These are phyloP conservation scores for Wickerhamiella hasegawae DNA, from an alignment of 805 yeast species.

Conservation along the genomic window DNA sequence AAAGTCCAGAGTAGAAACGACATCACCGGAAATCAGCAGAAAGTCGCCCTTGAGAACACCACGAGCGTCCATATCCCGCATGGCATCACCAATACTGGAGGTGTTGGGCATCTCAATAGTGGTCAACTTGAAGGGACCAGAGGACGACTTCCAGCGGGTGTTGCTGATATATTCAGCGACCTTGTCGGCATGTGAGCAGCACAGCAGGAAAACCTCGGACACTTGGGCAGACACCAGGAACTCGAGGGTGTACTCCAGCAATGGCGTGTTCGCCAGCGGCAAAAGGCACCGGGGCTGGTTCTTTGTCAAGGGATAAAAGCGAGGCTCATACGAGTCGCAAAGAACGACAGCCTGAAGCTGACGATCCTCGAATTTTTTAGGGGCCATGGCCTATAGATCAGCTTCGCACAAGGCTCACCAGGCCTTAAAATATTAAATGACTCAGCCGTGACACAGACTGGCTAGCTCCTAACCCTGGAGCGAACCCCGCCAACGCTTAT, in stretches of 20 bases:
- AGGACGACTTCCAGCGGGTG: conserved; percentile 26
- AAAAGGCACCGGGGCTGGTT: conserved; percentile 78
- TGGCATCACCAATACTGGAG: conserved; percentile 88
- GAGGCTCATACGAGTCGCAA: conserved; percentile 82
- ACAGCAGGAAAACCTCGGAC: conserved; percentile 75
- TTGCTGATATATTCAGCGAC: conserved; percentile 63
- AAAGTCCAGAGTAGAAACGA: conserved; percentile 81
- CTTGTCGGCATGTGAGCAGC: conserved; percentile 82
- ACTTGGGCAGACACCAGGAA: conserved; percentile 85
- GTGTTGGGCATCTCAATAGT: conserved; percentile 76
- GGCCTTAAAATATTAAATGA: too few species aligned
- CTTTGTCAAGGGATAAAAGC: conserved; percentile 84
- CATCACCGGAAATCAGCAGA: conserved; percentile 81
- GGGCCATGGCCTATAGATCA: too few species aligned
- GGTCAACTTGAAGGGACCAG: conserved; percentile 67
- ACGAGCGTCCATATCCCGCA: conserved; percentile 86
- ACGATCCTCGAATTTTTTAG: conserved; percentile 10
- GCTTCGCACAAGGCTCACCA: too few species aligned
- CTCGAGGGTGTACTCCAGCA: conserved; percentile 87
- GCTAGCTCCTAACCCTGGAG: too few species aligned
- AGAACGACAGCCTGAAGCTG: conserved; percentile 79
- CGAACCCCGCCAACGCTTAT: too few species aligned
- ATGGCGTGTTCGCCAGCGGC: conserved; percentile 85
- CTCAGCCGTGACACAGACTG: too few species aligned
- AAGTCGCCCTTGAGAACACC: conserved; percentile 86